phyloP scores from a whole-genome alignment of 768 basidiomycete genomes.

The Hericium alpestre region DNA sequence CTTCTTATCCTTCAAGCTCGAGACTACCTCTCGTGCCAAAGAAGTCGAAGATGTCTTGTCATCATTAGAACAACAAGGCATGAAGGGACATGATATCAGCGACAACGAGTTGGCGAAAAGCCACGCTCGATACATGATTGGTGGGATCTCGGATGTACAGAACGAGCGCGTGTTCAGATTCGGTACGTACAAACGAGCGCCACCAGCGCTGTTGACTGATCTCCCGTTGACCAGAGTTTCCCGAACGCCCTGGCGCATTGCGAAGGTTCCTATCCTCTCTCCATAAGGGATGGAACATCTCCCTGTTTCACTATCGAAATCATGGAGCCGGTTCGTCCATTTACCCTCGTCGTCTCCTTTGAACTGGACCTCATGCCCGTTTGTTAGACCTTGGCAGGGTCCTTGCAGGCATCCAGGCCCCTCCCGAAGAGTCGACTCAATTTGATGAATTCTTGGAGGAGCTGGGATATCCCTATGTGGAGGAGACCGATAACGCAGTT shows the following conservation, averaged over 20 bases:
- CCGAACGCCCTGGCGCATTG: slow-evolving; percentile 86
- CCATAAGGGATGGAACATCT: slow-evolving; percentile 84
- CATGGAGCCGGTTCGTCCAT: slow-evolving; percentile 76
- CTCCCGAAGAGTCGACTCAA: slow-evolving; percentile 47
- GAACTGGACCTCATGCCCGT: not conserved
- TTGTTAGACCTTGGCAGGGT: slow-evolving; percentile 80
- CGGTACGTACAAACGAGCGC: slow-evolving; percentile 40
- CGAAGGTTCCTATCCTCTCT: slow-evolving; percentile 82
- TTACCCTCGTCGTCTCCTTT: not conserved
- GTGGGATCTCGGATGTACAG: slow-evolving; percentile 65
- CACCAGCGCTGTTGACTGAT: not conserved
- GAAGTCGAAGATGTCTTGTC: slow-evolving; percentile 60
- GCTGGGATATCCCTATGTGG: slow-evolving; percentile 80
- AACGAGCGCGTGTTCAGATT: slow-evolving; percentile 90
- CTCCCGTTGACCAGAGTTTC: slow-evolving; percentile 61
- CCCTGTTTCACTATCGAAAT: slow-evolving; percentile 95
- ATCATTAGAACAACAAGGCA: slow-evolving; percentile 53
- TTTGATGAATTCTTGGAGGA: slow-evolving; percentile 70
- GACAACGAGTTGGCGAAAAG: slow-evolving; percentile 94
- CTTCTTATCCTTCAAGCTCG: slow-evolving; percentile 82
- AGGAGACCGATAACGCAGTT: slow-evolving; percentile 85
- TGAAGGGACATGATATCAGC: slow-evolving; percentile 83
- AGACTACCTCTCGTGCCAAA: slow-evolving; percentile 39
- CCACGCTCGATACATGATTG: slow-evolving; percentile 91
- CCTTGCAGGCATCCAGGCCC: slow-evolving; percentile 88